These are phyloP conservation scores for Alternaria dauci DNA, from an alignment of 2,329 filamentous ascomycete genomes.

Conservation along the genomic window DNA sequence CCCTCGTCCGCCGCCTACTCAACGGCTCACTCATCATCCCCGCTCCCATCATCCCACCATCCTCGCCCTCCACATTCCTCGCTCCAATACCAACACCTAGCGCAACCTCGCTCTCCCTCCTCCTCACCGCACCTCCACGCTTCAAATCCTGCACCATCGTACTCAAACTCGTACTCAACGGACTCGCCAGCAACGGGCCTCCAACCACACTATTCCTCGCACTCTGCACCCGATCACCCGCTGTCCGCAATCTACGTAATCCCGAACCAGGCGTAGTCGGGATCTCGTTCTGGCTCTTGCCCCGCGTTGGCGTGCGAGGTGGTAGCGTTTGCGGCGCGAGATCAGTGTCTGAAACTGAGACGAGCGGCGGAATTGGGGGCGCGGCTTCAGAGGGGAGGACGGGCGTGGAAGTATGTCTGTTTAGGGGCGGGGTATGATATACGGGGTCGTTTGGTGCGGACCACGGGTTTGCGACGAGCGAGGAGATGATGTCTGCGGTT, in stretches of 20 bases:
- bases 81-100: slow-evolving; percentile 12
- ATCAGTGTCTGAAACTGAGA: slow-evolving; percentile 30
- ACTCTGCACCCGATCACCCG: slow-evolving; percentile 48
- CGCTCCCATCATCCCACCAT: neutral
- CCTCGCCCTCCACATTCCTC: slow-evolving; percentile 18
- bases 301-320: slow-evolving; percentile 18
- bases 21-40: slow-evolving; percentile 32
- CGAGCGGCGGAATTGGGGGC: slow-evolving; percentile 12
- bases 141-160: slow-evolving; percentile 72
- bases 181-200: slow-evolving; percentile 66
- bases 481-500: slow-evolving; percentile 29
- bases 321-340: slow-evolving; percentile 7
- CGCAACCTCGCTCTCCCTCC: slow-evolving; percentile 4
- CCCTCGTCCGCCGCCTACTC: slow-evolving; percentile 31
- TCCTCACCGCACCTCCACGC: slow-evolving; percentile 57
- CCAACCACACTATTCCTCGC: slow-evolving; percentile 57
- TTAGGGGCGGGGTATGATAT: slow-evolving; percentile 14
- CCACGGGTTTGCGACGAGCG: slow-evolving; percentile 44
- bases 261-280: slow-evolving; percentile 30
- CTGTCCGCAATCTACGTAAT: slow-evolving; percentile 40
- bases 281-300: slow-evolving; percentile 22
- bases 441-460: slow-evolving; percentile 18
- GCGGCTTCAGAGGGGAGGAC: slow-evolving; percentile 42
- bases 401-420: slow-evolving; percentile 42
- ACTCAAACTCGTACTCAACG: slow-evolving; percentile 67